Percentiles rank a stretch among this genome's conserved stretches.
Evolutionary conservation across 257 asterid genomes (phyloP).

Genomic region (Scutellaria galericulata): DNA sequence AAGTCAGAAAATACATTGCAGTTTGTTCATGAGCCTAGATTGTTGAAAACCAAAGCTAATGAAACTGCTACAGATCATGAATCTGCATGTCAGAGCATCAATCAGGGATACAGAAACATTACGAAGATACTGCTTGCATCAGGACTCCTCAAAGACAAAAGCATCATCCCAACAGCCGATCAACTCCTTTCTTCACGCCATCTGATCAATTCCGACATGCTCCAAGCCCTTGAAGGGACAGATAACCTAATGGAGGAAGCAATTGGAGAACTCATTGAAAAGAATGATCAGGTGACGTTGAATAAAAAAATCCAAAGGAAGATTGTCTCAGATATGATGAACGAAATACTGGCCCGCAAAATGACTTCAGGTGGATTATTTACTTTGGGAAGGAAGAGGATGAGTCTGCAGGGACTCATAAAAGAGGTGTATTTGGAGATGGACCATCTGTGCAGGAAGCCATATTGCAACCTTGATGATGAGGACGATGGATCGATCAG

Average conservation of each 20-base stretch:
- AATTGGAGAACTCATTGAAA: slow-evolving; percentile 34
- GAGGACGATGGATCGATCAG: slow-evolving; percentile 51
- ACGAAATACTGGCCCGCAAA: slow-evolving; percentile 65
- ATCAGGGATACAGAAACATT: slow-evolving; percentile 56
- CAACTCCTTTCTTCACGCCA: slow-evolving; percentile 56
- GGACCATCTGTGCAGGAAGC: slow-evolving; percentile 46
- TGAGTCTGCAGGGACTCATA: slow-evolving; percentile 49
- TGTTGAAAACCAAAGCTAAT: slow-evolving; percentile 39
- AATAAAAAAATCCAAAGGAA: slow-evolving; percentile 55
- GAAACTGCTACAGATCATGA: slow-evolving; percentile 42
- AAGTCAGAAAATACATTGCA: slow-evolving; percentile 44
- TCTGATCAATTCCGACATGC: slow-evolving; percentile 50
- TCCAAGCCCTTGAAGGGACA: slow-evolving; percentile 64
- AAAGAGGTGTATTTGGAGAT: slow-evolving; percentile 60
- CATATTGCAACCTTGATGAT: slow-evolving; percentile 48
- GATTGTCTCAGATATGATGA: slow-evolving; percentile 57
- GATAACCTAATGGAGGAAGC: slow-evolving; percentile 34
- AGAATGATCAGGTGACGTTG: slow-evolving; percentile 27
- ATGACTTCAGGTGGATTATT: slow-evolving; percentile 42
- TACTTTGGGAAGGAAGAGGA: slow-evolving; percentile 35
- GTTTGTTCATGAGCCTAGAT: slow-evolving; percentile 46
- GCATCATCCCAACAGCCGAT: slow-evolving; percentile 38
- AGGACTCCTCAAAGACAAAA: slow-evolving; percentile 54
- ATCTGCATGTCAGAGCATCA: slow-evolving; percentile 39
- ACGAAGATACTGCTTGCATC: slow-evolving; percentile 55